A percentile compares a stretch with the other conserved stretches of the same genome.
These are phyloP conservation scores for Cladophialophora bantiana DNA, from an alignment of 2,329 filamentous ascomycete species.

Conservation along the genomic window DNA sequence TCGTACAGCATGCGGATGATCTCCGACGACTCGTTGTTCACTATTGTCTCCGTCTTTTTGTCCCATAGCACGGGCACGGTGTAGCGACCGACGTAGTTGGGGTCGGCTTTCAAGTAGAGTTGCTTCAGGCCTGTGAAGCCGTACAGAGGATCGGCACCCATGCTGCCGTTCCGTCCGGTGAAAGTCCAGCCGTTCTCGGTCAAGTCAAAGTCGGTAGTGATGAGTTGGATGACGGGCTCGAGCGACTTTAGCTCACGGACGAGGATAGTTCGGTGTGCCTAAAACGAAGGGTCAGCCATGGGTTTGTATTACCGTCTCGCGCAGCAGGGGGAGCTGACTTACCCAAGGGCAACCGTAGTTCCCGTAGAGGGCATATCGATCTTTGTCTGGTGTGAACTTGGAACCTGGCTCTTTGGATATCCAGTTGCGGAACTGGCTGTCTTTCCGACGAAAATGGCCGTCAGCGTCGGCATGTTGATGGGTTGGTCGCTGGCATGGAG, in stretches of 20 bases:
- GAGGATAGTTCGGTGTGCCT: slow-evolving; percentile 60
- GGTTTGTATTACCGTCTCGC: slow-evolving; percentile 9
- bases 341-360: slow-evolving; percentile 68
- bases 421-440: slow-evolving; percentile 62
- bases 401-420: slow-evolving; percentile 61
- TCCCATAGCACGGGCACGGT: slow-evolving; percentile 86
- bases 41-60: slow-evolving; percentile 74
- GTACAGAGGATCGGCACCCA: slow-evolving; percentile 71
- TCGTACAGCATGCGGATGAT: slow-evolving; percentile 83
- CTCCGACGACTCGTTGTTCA: slow-evolving; percentile 87
- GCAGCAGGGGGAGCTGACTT: slow-evolving; percentile 8
- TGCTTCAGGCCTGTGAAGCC: slow-evolving; percentile 75
- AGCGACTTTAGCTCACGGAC: slow-evolving; percentile 60
- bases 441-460: slow-evolving; percentile 61
- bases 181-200: slow-evolving; percentile 74
- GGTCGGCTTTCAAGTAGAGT: slow-evolving; percentile 75
- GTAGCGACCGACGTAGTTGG: slow-evolving; percentile 74
- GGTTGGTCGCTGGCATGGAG: slow-evolving; percentile 34
- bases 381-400: slow-evolving; percentile 64
- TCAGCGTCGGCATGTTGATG: slow-evolving; percentile 52
- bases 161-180: slow-evolving; percentile 64
- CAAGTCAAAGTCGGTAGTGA: slow-evolving; percentile 54
- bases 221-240: slow-evolving; percentile 57
- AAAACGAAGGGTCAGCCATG: slow-evolving; percentile 14
- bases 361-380: slow-evolving; percentile 68